These are phyloP conservation scores for Colletotrichum lini DNA, from an alignment of 2,329 filamentous ascomycete genomes.

Conservation along the genomic window DNA sequence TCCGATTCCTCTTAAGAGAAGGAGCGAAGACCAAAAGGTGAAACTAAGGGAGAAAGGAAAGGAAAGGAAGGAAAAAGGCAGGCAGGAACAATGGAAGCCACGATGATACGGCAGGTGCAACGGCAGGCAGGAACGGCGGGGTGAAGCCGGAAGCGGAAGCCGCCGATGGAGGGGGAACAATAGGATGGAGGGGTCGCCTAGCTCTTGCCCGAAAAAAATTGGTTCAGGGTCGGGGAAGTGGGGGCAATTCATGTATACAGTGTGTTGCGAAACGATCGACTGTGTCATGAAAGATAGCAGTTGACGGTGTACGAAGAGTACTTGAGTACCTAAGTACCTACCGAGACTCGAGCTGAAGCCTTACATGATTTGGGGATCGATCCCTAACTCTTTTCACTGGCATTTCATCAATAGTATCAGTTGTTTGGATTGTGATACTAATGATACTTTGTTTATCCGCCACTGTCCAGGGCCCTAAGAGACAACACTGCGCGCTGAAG, in stretches of 20 bases:
- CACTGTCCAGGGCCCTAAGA: background rate
- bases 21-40: constrained; percentile 9
- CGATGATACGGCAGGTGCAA: background rate
- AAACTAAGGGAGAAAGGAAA: constrained; percentile 21
- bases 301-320: too few relatives aligned
- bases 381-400: too few relatives aligned
- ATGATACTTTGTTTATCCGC: too few relatives aligned
- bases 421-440: too few relatives aligned
- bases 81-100: constrained; percentile 1
- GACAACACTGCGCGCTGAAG: background rate
- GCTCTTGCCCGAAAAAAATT: constrained; percentile 26
- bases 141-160: constrained; percentile 30
- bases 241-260: background rate
- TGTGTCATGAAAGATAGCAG: too few relatives aligned
- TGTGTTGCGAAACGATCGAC: too few relatives aligned
- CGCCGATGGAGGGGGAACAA: constrained; percentile 10
- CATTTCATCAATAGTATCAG: too few relatives aligned
- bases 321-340: too few relatives aligned
- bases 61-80: too few relatives aligned
- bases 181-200: constrained; percentile 21
- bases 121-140: constrained; percentile 32
- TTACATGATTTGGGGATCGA: too few relatives aligned
- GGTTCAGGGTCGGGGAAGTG: constrained; percentile 21
- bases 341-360: too few relatives aligned
- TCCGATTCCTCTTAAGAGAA: too few relatives aligned